Evolutionary conservation across 2,329 filamentous ascomycete genomes (phyloP).

Genomic region (Nannizzia gypsea): DNA sequence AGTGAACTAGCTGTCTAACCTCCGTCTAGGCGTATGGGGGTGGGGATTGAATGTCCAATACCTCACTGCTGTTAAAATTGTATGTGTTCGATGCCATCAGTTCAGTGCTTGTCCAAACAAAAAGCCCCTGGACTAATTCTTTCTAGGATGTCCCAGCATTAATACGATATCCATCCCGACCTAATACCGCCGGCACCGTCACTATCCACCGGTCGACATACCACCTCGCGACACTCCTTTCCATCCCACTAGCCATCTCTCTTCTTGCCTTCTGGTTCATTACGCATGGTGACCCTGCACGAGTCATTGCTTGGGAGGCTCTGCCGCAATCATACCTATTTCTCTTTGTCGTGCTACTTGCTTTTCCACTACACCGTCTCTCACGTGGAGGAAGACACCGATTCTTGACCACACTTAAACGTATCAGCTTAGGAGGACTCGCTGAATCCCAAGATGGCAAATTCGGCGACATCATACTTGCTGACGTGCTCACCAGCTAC

Average conservation of each 20-base stretch:
- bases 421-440: slow-evolving; percentile 73
- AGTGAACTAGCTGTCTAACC: slow-evolving; percentile 4
- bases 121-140: slow-evolving; percentile 14
- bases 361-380: slow-evolving; percentile 57
- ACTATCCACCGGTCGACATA: slow-evolving; percentile 76
- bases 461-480: slow-evolving; percentile 85
- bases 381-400: slow-evolving; percentile 61
- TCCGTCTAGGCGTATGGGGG: slow-evolving; percentile 67
- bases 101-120: not conserved
- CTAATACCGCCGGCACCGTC: slow-evolving; percentile 51
- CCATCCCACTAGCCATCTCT: slow-evolving; percentile 56
- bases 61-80: slow-evolving; percentile 65
- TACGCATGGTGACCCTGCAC: slow-evolving; percentile 56
- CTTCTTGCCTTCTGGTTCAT: slow-evolving; percentile 73
- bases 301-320: slow-evolving; percentile 69
- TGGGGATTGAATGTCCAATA: slow-evolving; percentile 90
- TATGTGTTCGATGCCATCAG: slow-evolving; percentile 33
- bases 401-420: slow-evolving; percentile 62
- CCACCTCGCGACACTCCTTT: slow-evolving; percentile 67
- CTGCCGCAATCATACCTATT: slow-evolving; percentile 75
- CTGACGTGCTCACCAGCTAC: slow-evolving; percentile 90
- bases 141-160: slow-evolving; percentile 64
- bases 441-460: slow-evolving; percentile 80
- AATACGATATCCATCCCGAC: slow-evolving; percentile 71
- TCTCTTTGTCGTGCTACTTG: slow-evolving; percentile 57